These are phyloP conservation scores for Pseudodiploospora longispora DNA, from an alignment of 2,329 filamentous ascomycete species.

Conservation along the genomic window DNA sequence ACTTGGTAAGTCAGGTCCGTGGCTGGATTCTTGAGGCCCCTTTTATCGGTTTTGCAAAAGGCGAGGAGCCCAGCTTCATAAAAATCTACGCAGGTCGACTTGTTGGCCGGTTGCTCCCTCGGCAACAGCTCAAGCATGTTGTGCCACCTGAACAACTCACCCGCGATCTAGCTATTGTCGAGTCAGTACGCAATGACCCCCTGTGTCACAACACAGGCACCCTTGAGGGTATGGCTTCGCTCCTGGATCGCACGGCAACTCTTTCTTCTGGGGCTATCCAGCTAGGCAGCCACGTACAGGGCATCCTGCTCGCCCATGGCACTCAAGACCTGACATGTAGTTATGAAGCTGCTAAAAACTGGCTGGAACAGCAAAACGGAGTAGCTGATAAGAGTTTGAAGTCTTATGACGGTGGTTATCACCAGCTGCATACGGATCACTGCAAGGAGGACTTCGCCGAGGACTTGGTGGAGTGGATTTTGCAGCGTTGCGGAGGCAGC, in stretches of 20 bases:
- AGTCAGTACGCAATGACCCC: slow-evolving; percentile 54
- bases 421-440: slow-evolving; percentile 61
- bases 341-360: slow-evolving; percentile 55
- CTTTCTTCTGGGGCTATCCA: slow-evolving; percentile 49
- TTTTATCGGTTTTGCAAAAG: slow-evolving; percentile 64
- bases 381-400: slow-evolving; percentile 63
- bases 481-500: slow-evolving; percentile 30
- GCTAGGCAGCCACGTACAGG: slow-evolving; percentile 46
- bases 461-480: slow-evolving; percentile 60
- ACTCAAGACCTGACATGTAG: slow-evolving; percentile 63
- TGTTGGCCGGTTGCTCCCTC: slow-evolving; percentile 59
- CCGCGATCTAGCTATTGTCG: slow-evolving; percentile 56
- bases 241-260: slow-evolving; percentile 65
- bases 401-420: slow-evolving; percentile 69
- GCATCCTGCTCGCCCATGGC: slow-evolving; percentile 69
- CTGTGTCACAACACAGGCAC: slow-evolving; percentile 80
- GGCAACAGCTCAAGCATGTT: slow-evolving; percentile 56
- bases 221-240: slow-evolving; percentile 66
- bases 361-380: slow-evolving; percentile 47
- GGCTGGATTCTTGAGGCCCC: slow-evolving; percentile 74
- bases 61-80: slow-evolving; percentile 53
- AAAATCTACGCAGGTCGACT: slow-evolving; percentile 60
- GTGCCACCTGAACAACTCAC: slow-evolving; percentile 58
- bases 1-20: slow-evolving; percentile 52
- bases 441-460: slow-evolving; percentile 45